phyloP scores from a whole-genome alignment of 192 early-diverging fungal species.

The Podila epicladia region DNA sequence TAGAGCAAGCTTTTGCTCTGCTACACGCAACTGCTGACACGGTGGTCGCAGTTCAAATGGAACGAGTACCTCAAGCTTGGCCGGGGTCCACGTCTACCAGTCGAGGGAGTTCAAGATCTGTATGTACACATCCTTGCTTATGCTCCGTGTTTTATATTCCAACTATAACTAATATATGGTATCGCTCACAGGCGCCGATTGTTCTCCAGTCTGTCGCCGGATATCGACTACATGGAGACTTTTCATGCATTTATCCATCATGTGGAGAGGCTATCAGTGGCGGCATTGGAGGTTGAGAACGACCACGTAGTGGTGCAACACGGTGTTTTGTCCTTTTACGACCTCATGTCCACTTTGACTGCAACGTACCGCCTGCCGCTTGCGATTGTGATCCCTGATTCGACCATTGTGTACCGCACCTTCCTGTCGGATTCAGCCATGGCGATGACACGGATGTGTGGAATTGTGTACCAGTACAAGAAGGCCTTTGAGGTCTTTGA shows the following conservation, averaged over 20 bases:
- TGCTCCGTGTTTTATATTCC: not conserved
- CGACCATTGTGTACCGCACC: slow-evolving; percentile 49
- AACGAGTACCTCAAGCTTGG: slow-evolving; percentile 39
- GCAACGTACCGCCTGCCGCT: slow-evolving; percentile 23
- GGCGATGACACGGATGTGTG: slow-evolving; percentile 59
- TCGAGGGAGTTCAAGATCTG: slow-evolving; percentile 26
- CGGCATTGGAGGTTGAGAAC: slow-evolving; percentile 51
- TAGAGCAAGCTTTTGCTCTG: slow-evolving; percentile 57
- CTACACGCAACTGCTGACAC: slow-evolving; percentile 48
- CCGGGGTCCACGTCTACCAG: slow-evolving; percentile 13
- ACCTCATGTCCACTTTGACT: slow-evolving; percentile 41
- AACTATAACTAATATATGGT: not conserved
- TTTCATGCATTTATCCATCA: slow-evolving; percentile 55
- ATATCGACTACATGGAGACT: slow-evolving; percentile 53
- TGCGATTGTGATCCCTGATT: slow-evolving; percentile 57
- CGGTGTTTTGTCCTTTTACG: slow-evolving; percentile 59
- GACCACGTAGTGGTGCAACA: slow-evolving; percentile 57
- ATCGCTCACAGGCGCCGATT: slow-evolving; percentile 18
- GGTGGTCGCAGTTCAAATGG: slow-evolving; percentile 59
- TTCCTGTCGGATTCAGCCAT: slow-evolving; percentile 59
- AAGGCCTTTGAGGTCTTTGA: slow-evolving; percentile 54
- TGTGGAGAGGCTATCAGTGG: slow-evolving; percentile 49
- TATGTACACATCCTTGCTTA: slow-evolving; percentile 7
- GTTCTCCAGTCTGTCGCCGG: slow-evolving; percentile 51
- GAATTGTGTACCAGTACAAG: slow-evolving; percentile 55